phyloP scores from a whole-genome alignment of 1,139 yeast genomes.

The Zygoascus sp. region DNA sequence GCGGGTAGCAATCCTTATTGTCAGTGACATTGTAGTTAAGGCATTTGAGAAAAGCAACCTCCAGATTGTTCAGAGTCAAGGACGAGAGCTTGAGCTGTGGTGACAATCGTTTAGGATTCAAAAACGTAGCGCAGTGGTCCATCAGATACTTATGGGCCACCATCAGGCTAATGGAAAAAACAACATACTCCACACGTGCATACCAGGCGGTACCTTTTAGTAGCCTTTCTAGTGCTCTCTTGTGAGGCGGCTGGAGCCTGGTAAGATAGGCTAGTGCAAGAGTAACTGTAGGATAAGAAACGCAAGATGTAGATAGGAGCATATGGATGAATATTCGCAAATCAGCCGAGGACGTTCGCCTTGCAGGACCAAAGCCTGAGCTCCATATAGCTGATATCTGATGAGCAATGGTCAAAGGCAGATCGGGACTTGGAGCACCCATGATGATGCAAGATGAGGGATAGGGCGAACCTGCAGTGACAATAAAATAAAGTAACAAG shows the following conservation, averaged over 20 bases:
- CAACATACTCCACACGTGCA: not conserved
- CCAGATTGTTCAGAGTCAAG: not conserved
- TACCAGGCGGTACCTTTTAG: not conserved
- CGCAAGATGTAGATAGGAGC: not conserved
- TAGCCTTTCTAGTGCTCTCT: not conserved
- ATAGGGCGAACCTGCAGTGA: not conserved
- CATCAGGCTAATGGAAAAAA: conserved; percentile 2
- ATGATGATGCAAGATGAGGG: not conserved
- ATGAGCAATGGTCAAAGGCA: not conserved
- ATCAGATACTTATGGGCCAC: not conserved
- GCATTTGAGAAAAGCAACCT: not conserved
- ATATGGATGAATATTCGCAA: not conserved
- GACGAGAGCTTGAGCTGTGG: not conserved
- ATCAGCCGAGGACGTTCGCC: not conserved
- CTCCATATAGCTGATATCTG: not conserved
- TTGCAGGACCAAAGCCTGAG: not conserved
- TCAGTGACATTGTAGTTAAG: not conserved
- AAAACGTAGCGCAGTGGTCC: not conserved
- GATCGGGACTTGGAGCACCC: not conserved
- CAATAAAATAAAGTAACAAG: too few species aligned
- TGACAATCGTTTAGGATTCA: not conserved
- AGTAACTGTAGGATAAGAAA: not conserved
- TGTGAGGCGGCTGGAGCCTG: not conserved
- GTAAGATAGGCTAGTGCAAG: conserved; percentile 1
- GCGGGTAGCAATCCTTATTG: not conserved